Evolutionary conservation across 176 grass and related monocot species (phyloP).

Genomic region (Avena eriantha): DNA sequence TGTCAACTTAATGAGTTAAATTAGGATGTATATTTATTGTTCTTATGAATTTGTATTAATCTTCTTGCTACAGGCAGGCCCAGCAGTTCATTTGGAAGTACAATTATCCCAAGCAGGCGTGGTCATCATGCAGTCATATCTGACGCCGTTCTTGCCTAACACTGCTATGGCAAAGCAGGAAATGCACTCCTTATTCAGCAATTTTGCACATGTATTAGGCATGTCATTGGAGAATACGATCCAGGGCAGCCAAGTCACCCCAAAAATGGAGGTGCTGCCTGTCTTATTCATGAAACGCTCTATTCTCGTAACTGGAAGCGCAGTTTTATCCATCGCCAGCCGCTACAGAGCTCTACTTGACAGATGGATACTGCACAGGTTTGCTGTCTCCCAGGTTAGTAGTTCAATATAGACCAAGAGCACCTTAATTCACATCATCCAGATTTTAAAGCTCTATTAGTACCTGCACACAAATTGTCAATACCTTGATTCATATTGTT

Average conservation of each 20-base stretch:
- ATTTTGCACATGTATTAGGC: constrained; percentile 27
- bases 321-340: constrained; percentile 26
- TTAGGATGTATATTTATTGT: not conserved
- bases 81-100: constrained; percentile 20
- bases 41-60: not conserved
- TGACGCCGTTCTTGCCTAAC: constrained; percentile 35
- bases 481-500: not conserved
- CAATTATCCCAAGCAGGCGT: not conserved
- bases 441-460: not conserved
- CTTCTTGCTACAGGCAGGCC: not conserved
- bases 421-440: not conserved
- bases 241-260: not conserved
- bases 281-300: constrained; percentile 27
- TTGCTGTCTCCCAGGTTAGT: constrained; percentile 43
- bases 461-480: not conserved
- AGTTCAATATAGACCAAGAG: not conserved
- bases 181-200: constrained; percentile 47
- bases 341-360: constrained; percentile 43
- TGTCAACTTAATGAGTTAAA: not conserved
- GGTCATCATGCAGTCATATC: constrained; percentile 38
- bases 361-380: constrained; percentile 45
- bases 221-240: constrained; percentile 32
- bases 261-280: constrained; percentile 27
- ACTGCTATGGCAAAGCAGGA: constrained; percentile 25
- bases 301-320: constrained; percentile 35